These are phyloP conservation scores for Nitzschia sp. DNA, from an alignment of 108 stramenopile species.

Conservation along the genomic window DNA sequence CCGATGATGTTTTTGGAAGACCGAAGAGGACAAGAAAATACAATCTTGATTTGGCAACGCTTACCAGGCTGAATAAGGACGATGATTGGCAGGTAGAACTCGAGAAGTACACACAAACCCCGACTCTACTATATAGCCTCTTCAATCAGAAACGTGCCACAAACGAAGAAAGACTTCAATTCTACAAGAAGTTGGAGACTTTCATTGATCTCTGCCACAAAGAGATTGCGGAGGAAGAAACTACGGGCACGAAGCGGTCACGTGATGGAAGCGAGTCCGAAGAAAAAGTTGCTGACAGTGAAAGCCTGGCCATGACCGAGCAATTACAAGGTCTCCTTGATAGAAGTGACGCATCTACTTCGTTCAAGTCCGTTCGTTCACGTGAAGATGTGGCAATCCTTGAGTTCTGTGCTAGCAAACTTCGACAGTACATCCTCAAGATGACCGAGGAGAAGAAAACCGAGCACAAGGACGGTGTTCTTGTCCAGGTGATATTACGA, in stretches of 20 bases:
- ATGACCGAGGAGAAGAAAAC: conserved; percentile 21
- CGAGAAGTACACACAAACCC: conserved; percentile 22
- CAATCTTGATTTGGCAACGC: conserved; percentile 43
- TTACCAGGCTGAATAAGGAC: conserved; percentile 39
- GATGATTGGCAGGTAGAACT: conserved; percentile 59
- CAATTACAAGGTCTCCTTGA: conserved; percentile 36
- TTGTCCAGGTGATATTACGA: conserved; percentile 50
- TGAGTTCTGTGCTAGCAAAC: conserved; percentile 54
- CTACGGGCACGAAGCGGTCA: conserved; percentile 8
- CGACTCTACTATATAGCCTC: conserved; percentile 5
- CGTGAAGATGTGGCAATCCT: conserved; percentile 62
- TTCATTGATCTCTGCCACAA: conserved; percentile 58
- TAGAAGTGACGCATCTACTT: conserved; percentile 33
- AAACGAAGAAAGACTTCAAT: conserved; percentile 44
- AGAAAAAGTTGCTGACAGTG: conserved; percentile 1
- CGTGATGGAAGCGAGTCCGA: background rate
- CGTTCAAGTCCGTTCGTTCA: conserved; percentile 51
- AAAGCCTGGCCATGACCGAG: conserved; percentile 1
- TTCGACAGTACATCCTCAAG: conserved; percentile 28
- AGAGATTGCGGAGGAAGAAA: conserved; percentile 44
- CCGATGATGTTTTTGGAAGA: conserved; percentile 1
- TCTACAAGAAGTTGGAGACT: conserved; percentile 45
- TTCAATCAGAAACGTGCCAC: conserved; percentile 42
- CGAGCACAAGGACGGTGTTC: conserved; percentile 53
- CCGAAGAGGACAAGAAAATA: conserved; percentile 11